phyloP scores from a whole-genome alignment of 2,329 filamentous ascomycete species.

The Paecilomyces variotii region DNA sequence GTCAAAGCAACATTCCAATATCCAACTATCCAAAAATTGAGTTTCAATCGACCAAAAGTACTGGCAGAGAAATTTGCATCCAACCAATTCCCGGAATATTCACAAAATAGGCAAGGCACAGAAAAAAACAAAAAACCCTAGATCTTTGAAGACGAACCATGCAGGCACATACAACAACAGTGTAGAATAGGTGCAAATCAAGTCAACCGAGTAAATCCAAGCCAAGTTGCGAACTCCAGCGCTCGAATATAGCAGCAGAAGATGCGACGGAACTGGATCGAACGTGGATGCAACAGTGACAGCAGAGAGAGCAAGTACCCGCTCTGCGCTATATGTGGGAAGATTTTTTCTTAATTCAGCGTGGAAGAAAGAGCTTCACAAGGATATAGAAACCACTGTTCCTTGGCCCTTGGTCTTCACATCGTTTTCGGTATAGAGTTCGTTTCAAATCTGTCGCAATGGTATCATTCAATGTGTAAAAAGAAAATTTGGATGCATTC shows the following conservation, averaged over 20 bases:
- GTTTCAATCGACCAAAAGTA: not conserved
- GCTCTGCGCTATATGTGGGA: not conserved
- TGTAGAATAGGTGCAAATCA: not conserved
- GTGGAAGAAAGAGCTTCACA: not conserved
- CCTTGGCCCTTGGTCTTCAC: not conserved
- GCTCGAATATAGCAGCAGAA: conserved; percentile 6
- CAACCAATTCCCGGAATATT: not conserved
- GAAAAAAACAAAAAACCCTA: not conserved
- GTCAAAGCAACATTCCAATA: not conserved
- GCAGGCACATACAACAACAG: not conserved
- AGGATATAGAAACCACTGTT: not conserved
- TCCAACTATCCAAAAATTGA: not conserved
- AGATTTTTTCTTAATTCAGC: not conserved
- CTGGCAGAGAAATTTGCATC: not conserved
- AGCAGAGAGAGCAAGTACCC: too few species aligned
- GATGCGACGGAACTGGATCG: conserved; percentile 6
- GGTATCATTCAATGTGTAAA: conserved; percentile 17
- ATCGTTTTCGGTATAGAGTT: not conserved
- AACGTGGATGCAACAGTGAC: not conserved
- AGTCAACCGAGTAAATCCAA: not conserved
- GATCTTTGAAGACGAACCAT: not conserved
- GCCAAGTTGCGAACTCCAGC: conserved; percentile 9
- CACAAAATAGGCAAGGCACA: not conserved
- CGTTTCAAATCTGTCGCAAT: not conserved
- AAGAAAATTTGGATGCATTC: conserved; percentile 4